Evolutionary conservation across 139 green algal genomes (phyloP).

Genomic region (Chlamydomonas sphaeroides): DNA sequence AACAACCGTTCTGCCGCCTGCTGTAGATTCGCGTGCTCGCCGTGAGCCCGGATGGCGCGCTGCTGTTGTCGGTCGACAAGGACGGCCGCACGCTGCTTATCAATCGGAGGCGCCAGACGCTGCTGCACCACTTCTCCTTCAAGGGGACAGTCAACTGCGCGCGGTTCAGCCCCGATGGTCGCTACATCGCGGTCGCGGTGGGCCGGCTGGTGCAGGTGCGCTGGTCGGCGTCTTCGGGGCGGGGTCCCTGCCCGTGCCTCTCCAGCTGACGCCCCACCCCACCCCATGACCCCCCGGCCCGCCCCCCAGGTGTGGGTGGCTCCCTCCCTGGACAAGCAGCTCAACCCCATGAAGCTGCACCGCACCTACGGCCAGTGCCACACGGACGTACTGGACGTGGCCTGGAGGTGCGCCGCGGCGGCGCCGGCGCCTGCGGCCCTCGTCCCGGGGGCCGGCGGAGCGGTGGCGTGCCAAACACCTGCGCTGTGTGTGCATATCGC

Average conservation of each 20-base stretch:
- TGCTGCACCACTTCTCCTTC: slow-evolving; percentile 96
- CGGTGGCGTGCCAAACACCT: neutral
- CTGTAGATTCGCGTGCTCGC: slow-evolving; percentile 78
- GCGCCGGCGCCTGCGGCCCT: slow-evolving; percentile 73
- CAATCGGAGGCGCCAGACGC: slow-evolving; percentile 71
- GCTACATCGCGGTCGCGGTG: slow-evolving; percentile 86
- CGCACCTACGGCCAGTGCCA: slow-evolving; percentile 88
- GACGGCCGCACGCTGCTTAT: slow-evolving; percentile 85
- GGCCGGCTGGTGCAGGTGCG: slow-evolving; percentile 87
- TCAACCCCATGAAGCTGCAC: slow-evolving; percentile 92
- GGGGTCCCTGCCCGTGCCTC: neutral
- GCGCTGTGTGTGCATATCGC: too few relatives aligned
- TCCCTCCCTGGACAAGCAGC: slow-evolving; percentile 82
- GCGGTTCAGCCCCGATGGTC: slow-evolving; percentile 90
- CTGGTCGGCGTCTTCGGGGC: neutral
- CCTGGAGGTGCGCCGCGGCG: too few relatives aligned
- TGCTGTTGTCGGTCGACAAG: slow-evolving; percentile 91
- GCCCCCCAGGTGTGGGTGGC: slow-evolving; percentile 86
- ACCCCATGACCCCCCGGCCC: neutral
- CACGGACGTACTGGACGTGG: slow-evolving; percentile 86
- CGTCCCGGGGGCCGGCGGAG: slow-evolving; percentile 80
- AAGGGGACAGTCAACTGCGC: slow-evolving; percentile 80
- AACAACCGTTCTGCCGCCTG: neutral
- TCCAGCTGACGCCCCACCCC: neutral
- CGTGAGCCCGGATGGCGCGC: slow-evolving; percentile 80